A percentile compares a stretch with the other conserved stretches of the same genome.
phyloP scores from a whole-genome alignment of 352 stramenopile species.

The Globisporangium spiculum region DNA sequence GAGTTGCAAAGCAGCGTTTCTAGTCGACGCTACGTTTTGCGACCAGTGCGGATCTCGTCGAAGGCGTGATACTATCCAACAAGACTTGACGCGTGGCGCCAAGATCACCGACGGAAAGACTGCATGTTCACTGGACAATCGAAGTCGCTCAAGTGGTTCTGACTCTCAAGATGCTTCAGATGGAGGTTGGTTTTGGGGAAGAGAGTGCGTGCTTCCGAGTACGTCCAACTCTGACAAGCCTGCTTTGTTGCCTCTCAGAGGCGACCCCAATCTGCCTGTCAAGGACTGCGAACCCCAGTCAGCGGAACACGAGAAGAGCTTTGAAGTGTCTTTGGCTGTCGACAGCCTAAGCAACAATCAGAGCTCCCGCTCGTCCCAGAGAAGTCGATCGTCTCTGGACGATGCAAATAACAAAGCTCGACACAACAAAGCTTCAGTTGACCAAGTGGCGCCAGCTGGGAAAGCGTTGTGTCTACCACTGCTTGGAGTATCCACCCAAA shows the following conservation, averaged over 20 bases:
- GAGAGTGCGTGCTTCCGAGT: not conserved
- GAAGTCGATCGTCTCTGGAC: not conserved
- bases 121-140: not conserved
- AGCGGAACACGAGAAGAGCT: not conserved
- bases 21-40: not conserved
- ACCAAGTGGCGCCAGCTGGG: not conserved
- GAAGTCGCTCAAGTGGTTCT: not conserved
- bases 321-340: not conserved
- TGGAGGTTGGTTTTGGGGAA: conserved; percentile 2
- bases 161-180: not conserved
- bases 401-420: not conserved
- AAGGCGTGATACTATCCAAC: not conserved
- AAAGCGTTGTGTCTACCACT: not conserved
- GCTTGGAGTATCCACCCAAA: not conserved
- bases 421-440: not conserved
- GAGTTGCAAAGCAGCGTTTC: not conserved
- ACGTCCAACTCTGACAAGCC: not conserved
- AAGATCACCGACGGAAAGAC: not conserved
- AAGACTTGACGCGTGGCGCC: not conserved
- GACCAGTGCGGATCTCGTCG: conserved; percentile 2
- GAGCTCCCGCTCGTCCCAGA: not conserved
- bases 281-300: not conserved
- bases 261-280: not conserved
- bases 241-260: not conserved
- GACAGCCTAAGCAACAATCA: not conserved